Percentiles rank a stretch among this genome's conserved stretches.
These are phyloP conservation scores for Orbilia quercus DNA, from an alignment of 2,329 filamentous ascomycete genomes.

Conservation along the genomic window DNA sequence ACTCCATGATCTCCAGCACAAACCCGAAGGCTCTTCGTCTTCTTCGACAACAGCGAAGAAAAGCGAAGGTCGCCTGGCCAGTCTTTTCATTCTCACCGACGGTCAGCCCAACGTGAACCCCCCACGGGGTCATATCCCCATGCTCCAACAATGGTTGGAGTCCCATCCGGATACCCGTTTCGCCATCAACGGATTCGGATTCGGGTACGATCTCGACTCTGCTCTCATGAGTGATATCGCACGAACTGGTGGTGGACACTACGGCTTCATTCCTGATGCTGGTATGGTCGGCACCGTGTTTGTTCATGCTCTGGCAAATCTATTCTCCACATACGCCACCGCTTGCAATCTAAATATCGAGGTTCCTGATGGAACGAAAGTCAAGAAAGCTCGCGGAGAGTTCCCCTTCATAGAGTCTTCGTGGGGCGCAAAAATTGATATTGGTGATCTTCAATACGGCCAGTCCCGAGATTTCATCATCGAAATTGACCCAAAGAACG, in stretches of 20 bases:
- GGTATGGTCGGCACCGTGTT: slow-evolving; percentile 74
- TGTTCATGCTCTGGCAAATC: slow-evolving; percentile 71
- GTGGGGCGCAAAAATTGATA: slow-evolving; percentile 55
- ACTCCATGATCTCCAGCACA: slow-evolving; percentile 62
- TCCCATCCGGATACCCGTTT: slow-evolving; percentile 56
- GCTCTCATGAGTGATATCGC: slow-evolving; percentile 72
- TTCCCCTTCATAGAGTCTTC: slow-evolving; percentile 60
- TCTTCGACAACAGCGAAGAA: slow-evolving; percentile 44
- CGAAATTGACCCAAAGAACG: slow-evolving; percentile 29
- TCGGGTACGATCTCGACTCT: slow-evolving; percentile 67
- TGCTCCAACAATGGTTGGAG: slow-evolving; percentile 64
- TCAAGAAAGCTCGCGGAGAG: slow-evolving; percentile 61
- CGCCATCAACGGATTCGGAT: slow-evolving; percentile 68
- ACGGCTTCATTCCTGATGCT: slow-evolving; percentile 72
- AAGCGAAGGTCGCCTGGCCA: slow-evolving; percentile 58
- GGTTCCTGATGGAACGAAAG: slow-evolving; percentile 58
- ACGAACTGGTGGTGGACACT: slow-evolving; percentile 70
- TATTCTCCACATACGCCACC: slow-evolving; percentile 70
- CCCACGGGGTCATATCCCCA: slow-evolving; percentile 68
- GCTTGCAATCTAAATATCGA: slow-evolving; percentile 64
- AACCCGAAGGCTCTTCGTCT: slow-evolving; percentile 57
- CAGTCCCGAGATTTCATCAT: slow-evolving; percentile 69
- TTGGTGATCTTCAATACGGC: slow-evolving; percentile 71
- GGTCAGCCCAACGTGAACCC: slow-evolving; percentile 62
- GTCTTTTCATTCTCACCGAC: slow-evolving; percentile 62